Evolutionary conservation across 2,329 filamentous ascomycete species (phyloP).

Genomic region (Teratosphaeria zuluensis): DNA sequence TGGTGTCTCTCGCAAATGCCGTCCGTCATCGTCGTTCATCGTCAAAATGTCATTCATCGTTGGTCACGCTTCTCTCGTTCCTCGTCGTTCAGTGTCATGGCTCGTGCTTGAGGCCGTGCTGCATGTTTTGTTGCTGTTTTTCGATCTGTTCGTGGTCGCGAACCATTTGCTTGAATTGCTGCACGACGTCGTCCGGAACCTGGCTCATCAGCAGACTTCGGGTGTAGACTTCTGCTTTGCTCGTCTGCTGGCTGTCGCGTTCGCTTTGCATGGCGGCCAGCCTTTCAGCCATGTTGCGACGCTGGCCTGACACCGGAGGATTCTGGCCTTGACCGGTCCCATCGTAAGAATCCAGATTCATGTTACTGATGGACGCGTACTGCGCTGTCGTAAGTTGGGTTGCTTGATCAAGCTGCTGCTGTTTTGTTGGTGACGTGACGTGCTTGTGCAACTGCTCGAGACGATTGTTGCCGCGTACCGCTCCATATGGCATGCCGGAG

Average conservation of each 20-base stretch:
- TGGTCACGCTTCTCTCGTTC: neutral
- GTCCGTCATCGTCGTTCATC: slow-evolving; percentile 1
- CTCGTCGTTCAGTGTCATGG: slow-evolving; percentile 1
- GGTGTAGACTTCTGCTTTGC: slow-evolving; percentile 79
- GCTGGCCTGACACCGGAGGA: slow-evolving; percentile 29
- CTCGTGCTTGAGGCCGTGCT: slow-evolving; percentile 3
- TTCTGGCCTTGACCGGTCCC: slow-evolving; percentile 5
- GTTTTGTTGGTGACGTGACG: slow-evolving; percentile 55
- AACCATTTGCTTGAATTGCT: slow-evolving; percentile 86
- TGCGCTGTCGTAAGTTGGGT: slow-evolving; percentile 79
- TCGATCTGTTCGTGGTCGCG: slow-evolving; percentile 44
- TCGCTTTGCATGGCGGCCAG: slow-evolving; percentile 66
- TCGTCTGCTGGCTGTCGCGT: slow-evolving; percentile 24
- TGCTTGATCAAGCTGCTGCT: slow-evolving; percentile 79
- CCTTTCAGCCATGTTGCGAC: slow-evolving; percentile 69
- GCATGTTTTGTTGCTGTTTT: slow-evolving; percentile 13
- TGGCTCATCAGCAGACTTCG: slow-evolving; percentile 89
- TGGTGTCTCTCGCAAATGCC: neutral
- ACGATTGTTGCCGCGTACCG: slow-evolving; percentile 9
- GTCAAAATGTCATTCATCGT: neutral
- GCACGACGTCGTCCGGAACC: slow-evolving; percentile 83
- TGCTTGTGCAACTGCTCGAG: slow-evolving; percentile 35
- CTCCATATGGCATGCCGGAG: slow-evolving; percentile 9
- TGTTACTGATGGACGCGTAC: slow-evolving; percentile 70
- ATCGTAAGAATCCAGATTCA: slow-evolving; percentile 50